These are phyloP conservation scores for Starmerella tilneyi DNA, from an alignment of 805 yeast species.

Conservation along the genomic window DNA sequence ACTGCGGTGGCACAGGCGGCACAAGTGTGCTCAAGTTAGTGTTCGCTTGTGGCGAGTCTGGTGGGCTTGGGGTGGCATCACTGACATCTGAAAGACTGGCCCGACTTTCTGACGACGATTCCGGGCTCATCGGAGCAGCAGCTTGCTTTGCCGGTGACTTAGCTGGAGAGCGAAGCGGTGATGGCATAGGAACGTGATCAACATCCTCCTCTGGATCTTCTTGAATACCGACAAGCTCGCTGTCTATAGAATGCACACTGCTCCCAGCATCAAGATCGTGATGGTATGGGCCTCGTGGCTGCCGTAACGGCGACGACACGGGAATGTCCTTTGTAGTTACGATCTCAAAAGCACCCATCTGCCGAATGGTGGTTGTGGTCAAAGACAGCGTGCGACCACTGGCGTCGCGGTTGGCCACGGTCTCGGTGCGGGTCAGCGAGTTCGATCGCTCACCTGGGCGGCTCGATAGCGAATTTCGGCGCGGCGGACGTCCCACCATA, in stretches of 20 bases:
- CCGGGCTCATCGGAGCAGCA: too few relatives aligned
- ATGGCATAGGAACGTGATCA: constrained; percentile 1
- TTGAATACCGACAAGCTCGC: constrained; percentile 22
- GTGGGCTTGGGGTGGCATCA: constrained; percentile 13
- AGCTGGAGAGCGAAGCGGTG: constrained; percentile 5
- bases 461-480: constrained; percentile 18
- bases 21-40: neutral
- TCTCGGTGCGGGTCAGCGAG: constrained; percentile 27
- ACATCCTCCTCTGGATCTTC: constrained; percentile 19
- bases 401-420: constrained; percentile 27
- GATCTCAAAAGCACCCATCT: constrained; percentile 32
- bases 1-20: constrained; percentile 4
- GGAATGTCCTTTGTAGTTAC: constrained; percentile 29
- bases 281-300: constrained; percentile 9
- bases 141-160: neutral
- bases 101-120: neutral
- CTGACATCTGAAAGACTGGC: constrained; percentile 5
- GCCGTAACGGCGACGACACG: constrained; percentile 11
- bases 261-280: constrained; percentile 9
- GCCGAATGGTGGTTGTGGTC: constrained; percentile 33
- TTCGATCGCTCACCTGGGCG: constrained; percentile 20
- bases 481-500: constrained; percentile 3
- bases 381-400: constrained; percentile 31
- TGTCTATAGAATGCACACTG: constrained; percentile 20
- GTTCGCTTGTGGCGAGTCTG: neutral